Evolutionary conservation across 352 stramenopile genomes (phyloP), one percentile per base, ranked within the genome.

Genomic region (Pythium dissimile): DNA sequence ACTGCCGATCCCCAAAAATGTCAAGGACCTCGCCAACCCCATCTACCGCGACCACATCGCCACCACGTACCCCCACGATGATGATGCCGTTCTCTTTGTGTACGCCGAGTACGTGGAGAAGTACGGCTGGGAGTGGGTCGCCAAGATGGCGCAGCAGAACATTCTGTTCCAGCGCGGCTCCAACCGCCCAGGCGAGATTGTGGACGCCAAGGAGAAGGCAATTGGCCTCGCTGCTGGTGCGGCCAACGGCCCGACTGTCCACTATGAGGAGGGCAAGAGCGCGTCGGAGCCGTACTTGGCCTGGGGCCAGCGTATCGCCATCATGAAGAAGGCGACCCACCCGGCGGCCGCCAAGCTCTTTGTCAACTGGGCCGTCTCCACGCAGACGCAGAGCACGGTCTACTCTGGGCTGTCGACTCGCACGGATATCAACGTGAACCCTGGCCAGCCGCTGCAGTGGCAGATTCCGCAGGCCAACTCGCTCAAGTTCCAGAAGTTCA

Each of bases 311-410:
- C 71, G 73, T 56, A 67, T 84, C 35, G 74, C 73, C 23, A 83
- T 85, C 66, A 42, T 88, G 18, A 73, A 74, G 53, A 80, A 87
- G 55, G 71, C 71, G 21, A 76, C 74, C 51, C 68, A 84, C 47
- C 64, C 62, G 4, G 76, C 76, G 3, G 71, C 72, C 2, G 71
- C 73, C 53, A 86, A 86, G 64, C 61, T 86, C 23, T 73, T 86
- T 48, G 45, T 82, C 57, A 86, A 84, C 69, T 84, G 76, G 73
- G 50, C 72, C 50, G 34, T 76, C 28, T 71, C 61, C 31, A 64
- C 74, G 41, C 54, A 76, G 5, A 45, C 60, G 13, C 72, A 85
- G 56, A 67, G 49, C 34, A 70, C 49, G 11, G 18, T 74, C 3
- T 55, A 68, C 26, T 42, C 16, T 16, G 56, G 64, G 21, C 21